A percentile compares a stretch with the other conserved stretches of the same genome.
Conservation (phyloP, 2,329 filamentous ascomycete genomes). For the Monosporascus sp. region DNA sequence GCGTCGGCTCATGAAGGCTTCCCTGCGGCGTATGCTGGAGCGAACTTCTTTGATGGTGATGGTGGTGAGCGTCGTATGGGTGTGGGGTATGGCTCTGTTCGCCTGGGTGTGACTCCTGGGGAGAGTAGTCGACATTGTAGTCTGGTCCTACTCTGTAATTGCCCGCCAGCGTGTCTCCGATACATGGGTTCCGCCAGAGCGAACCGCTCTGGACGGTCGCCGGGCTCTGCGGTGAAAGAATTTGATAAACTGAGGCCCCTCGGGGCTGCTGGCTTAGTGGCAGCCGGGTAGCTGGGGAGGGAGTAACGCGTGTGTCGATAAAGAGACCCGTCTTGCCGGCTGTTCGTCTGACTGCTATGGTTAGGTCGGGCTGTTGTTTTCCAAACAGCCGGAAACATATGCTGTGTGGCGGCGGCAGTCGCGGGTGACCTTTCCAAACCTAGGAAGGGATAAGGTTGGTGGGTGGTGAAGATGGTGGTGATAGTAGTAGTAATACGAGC, state of each 20-base stretch:
- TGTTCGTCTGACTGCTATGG: slow-evolving; percentile 18
- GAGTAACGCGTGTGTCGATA: slow-evolving; percentile 25
- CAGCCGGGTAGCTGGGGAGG: slow-evolving; percentile 22
- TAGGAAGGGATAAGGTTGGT: slow-evolving; percentile 15
- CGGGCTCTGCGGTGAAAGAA: slow-evolving; percentile 56
- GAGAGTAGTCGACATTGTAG: slow-evolving; percentile 71
- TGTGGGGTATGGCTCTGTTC: slow-evolving; percentile 60
- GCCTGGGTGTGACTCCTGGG: slow-evolving; percentile 60
- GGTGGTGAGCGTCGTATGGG: slow-evolving; percentile 49
- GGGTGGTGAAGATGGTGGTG: slow-evolving; percentile 9
- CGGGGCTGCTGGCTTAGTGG: slow-evolving; percentile 41
- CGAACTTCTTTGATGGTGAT: slow-evolving; percentile 41
- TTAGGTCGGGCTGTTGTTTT: slow-evolving; percentile 24
- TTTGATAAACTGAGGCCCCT: slow-evolving; percentile 49
- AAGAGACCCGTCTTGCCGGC: slow-evolving; percentile 25
- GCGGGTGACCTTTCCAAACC: slow-evolving; percentile 15
- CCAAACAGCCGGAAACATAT: slow-evolving; percentile 31
- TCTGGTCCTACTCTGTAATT: slow-evolving; percentile 65
- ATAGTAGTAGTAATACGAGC: slow-evolving; percentile 12
- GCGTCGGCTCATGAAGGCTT: slow-evolving; percentile 40
- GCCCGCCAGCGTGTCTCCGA: slow-evolving; percentile 66
- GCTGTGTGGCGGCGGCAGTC: slow-evolving; percentile 19
- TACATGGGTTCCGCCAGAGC: slow-evolving; percentile 74
- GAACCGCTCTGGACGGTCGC: slow-evolving; percentile 68
- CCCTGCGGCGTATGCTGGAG: slow-evolving; percentile 43